phyloP scores from a whole-genome alignment of 768 basidiomycete genomes.

The Hydnomerulius pinastri region DNA sequence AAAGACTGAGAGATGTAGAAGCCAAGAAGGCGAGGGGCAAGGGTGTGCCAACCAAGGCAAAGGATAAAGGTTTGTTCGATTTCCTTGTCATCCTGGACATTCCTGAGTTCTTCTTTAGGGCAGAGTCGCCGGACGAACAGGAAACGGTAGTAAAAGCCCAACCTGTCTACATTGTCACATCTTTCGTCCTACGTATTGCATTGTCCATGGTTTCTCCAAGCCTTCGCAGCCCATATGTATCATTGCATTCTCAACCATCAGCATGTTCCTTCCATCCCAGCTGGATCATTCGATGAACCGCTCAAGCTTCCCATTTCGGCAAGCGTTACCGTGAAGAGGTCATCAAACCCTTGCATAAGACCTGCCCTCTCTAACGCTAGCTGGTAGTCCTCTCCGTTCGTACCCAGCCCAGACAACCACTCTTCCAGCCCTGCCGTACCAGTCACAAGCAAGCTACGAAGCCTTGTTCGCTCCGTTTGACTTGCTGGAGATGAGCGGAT shows the following conservation, averaged over 20 bases:
- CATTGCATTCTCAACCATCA: constrained; percentile 10
- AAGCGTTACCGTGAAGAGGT: constrained; percentile 63
- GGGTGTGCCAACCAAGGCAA: constrained; percentile 82
- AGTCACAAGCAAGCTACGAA: constrained; percentile 64
- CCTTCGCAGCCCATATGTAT: not conserved
- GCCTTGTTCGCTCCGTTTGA: constrained; percentile 72
- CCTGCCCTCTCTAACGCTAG: constrained; percentile 51
- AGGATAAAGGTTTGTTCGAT: constrained; percentile 55
- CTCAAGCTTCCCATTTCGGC: constrained; percentile 54
- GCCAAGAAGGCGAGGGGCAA: constrained; percentile 75
- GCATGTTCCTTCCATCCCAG: constrained; percentile 21
- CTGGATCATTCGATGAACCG: constrained; percentile 24
- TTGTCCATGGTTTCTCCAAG: not conserved
- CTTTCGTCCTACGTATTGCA: not conserved
- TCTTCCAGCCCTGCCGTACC: constrained; percentile 66
- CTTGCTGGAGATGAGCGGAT: constrained; percentile 51
- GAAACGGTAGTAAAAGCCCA: constrained; percentile 34
- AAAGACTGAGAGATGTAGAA: constrained; percentile 68
- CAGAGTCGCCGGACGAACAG: constrained; percentile 54
- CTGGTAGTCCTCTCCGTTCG: constrained; percentile 30
- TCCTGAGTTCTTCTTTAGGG: constrained; percentile 32
- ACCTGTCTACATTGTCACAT: not conserved
- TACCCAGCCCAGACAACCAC: constrained; percentile 50
- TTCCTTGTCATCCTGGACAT: not conserved
- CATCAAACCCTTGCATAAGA: constrained; percentile 62